Evolutionary conservation across 768 basidiomycete species (phyloP), one percentile per base, ranked within the genome.

Genomic region (Leccinum fibrillosum): DNA sequence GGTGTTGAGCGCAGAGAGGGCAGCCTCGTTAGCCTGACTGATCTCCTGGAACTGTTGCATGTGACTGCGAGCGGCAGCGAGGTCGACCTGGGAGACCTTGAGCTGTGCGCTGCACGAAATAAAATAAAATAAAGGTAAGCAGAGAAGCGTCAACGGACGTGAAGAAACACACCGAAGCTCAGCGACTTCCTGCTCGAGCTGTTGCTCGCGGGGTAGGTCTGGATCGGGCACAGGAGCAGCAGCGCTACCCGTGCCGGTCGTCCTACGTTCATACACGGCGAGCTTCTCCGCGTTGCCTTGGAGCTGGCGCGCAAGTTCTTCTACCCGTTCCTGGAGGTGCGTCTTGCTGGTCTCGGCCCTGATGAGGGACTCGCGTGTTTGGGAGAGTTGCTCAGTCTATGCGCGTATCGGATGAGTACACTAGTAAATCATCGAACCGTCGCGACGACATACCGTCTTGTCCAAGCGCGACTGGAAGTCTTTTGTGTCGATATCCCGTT

Each of bases 21-120:
- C 90, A 61, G 81, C 81, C 69, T 94, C 93, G 64, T 82, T 92
- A 0, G 90, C 88, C 66, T 87, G 83, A 60, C 88, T 89, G 64
- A 95, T 94, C 62, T 89, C 86, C 68, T 90, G 83, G 82, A 89
- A 94, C 70, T 94, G 93, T 58, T 89, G 82, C 28, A 88, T 86
- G 66, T 93, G 90, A 48, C 75, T 82, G 55, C 82, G 81, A 1
- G 91, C 86, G 19, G 83, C 76, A 10, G 84, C 78, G 35, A 93
- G 80, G 62, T 94, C 92, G 23, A 90, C 80, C 70, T 94, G 86
- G 2, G 87, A 79, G 2, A 90, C 79, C 74, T 91, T 92, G 53
- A 95, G 77, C 26, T 86, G 78, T 39, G 86, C 84, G 12, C 92
- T 93, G 15, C 13, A 23, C 23, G 23, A 23, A 23, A 2, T 2